Evolutionary conservation across 1,139 yeast genomes (phyloP).

Genomic region (Scheffersomyces illinoinensis): DNA sequence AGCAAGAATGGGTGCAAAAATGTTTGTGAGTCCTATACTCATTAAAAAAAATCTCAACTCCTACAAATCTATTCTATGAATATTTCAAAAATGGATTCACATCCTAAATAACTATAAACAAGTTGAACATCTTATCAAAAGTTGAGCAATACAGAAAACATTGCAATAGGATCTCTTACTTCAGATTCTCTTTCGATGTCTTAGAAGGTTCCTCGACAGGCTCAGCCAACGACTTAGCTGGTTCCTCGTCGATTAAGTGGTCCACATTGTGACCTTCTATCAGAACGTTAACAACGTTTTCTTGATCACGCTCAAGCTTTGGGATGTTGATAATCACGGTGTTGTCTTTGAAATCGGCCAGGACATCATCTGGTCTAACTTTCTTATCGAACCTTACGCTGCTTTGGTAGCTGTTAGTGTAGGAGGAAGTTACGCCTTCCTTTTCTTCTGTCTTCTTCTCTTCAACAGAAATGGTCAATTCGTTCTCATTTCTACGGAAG

Average conservation of each 20-base stretch:
- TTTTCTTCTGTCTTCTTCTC: conserved; percentile 13
- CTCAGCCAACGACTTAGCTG: neutral
- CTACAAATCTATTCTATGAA: neutral
- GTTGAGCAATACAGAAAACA: neutral
- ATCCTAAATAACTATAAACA: neutral
- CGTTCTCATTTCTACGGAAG: conserved; percentile 24
- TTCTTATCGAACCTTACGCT: conserved; percentile 24
- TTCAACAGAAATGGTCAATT: conserved; percentile 19
- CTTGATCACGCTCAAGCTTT: conserved; percentile 23
- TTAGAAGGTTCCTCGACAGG: neutral
- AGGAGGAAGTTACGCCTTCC: conserved; percentile 15
- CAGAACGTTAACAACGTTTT: conserved; percentile 13
- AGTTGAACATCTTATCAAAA: neutral
- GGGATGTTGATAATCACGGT: conserved; percentile 24
- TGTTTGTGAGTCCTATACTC: neutral
- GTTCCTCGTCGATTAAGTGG: neutral
- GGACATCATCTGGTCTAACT: conserved; percentile 22
- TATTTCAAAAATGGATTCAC: neutral
- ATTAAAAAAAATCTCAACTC: neutral
- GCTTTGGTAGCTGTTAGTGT: conserved; percentile 20
- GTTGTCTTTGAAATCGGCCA: conserved; percentile 20
- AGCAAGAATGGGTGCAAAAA: neutral
- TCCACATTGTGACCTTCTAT: neutral
- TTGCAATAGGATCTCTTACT: neutral
- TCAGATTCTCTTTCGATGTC: neutral